Conservation (phyloP, 139 green algal species). For the Chlamydomonas schloesseri region DNA sequence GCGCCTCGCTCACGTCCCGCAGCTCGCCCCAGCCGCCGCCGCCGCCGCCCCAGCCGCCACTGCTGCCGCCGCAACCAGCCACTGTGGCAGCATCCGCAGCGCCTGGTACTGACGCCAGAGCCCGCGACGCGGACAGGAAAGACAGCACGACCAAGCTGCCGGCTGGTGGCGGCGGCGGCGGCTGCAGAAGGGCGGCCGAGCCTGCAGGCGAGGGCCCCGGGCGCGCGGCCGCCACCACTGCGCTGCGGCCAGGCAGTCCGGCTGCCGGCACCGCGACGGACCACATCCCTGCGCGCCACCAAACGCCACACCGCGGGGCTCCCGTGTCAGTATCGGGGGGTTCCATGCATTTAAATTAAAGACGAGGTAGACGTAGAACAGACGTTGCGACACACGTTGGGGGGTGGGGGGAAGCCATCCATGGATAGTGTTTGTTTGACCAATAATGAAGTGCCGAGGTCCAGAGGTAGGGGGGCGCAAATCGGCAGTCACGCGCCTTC, state of each 20-base stretch:
- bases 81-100: background rate
- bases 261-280: constrained; percentile 1
- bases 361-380: too few relatives aligned
- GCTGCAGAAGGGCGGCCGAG: background rate
- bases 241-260: background rate
- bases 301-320: too few relatives aligned
- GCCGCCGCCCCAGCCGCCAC: background rate
- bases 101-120: background rate
- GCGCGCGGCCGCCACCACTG: background rate
- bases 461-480: too few relatives aligned
- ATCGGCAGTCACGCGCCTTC: too few relatives aligned
- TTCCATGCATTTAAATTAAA: too few relatives aligned
- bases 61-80: background rate
- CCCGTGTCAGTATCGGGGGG: too few relatives aligned
- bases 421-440: too few relatives aligned
- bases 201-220: background rate
- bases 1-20: constrained; percentile 36
- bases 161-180: background rate
- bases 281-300: constrained; percentile 11
- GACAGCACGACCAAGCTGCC: constrained; percentile 36
- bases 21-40: background rate
- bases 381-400: too few relatives aligned
- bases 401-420: too few relatives aligned
- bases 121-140: constrained; percentile 16
- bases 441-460: too few relatives aligned